Base-by-base conservation (phyloP, 2,329 filamentous ascomycete species). In the Verticillium nubilum region DNA sequence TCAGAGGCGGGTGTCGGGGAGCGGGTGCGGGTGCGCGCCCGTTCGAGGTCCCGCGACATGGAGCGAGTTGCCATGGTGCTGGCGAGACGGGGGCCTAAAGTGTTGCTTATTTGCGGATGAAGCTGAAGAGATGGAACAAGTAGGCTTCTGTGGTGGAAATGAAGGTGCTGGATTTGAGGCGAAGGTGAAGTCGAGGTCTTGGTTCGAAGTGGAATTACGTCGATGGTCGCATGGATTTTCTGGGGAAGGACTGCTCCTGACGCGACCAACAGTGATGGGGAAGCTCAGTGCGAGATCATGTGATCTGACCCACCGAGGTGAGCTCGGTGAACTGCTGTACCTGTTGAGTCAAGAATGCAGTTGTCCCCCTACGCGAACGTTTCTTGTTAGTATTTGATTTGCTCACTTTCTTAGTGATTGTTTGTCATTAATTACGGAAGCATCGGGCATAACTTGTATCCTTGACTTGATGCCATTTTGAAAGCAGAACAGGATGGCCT, bases 1-100 rank as follows among this genome's bases (percentile, higher is more conserved):
- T 68, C 66, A 23, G 74, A 74, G 19, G 67, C 68, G 3, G 73
- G 72, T 12, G 73, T 69, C 12, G 65, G 65, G 12, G 75, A 76
- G 56, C 72, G 71, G 33, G 74, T 70, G 33, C 67, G 63, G n/a
- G 73, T 73, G 59, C 69, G 42, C 19, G 42, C n/a, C 42, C 42
- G 68, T 35, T 67, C 59, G 12, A 70, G 73, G 59, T 66, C 69
- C 37, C 68, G 67, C n/a, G 73, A 72, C 35, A 57, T 54, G 15
- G 61, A 63, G 25, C 61, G 58, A 15, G 63, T 61, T 4, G 62
- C 58, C 63, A 64, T 64, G 35, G 5, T 54, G 42, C 17, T 23
- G n/a, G n/a, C 17, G 19, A 10, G 1, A 23, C n/a, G n/a, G 25
- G 42, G 9, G 12, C 19, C 42, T 23, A 7, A 23, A 4, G 13